These are phyloP conservation scores for Echites panduratus DNA, from an alignment of 257 asterid species.

Conservation along the genomic window DNA sequence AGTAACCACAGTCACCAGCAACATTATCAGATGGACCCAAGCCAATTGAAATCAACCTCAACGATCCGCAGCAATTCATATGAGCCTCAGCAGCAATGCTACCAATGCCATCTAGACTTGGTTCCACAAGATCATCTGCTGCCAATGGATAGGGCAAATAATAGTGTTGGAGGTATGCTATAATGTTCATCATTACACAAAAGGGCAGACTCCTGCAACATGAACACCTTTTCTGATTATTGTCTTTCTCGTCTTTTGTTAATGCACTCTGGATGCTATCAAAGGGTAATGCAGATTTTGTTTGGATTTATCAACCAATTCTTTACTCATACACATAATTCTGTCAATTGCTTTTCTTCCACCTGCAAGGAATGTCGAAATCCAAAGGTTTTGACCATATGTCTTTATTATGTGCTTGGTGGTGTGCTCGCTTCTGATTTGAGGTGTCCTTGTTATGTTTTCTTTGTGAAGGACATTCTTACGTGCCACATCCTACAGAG, in stretches of 20 bases:
- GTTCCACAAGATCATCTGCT: slow-evolving; percentile 1
- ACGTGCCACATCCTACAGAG: slow-evolving; percentile 4
- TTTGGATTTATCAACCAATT: neutral
- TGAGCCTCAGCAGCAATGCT: slow-evolving; percentile 9
- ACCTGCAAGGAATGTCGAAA: neutral
- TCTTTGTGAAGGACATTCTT: slow-evolving; percentile 5
- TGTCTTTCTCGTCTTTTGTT: neutral
- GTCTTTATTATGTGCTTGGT: neutral
- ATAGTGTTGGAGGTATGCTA: slow-evolving; percentile 8
- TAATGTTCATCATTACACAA: neutral
- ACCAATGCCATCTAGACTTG: slow-evolving; percentile 3
- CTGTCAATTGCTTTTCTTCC: neutral
- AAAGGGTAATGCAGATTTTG: neutral
- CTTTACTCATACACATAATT: neutral
- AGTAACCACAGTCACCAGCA: slow-evolving; percentile 11
- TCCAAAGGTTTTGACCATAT: too few relatives aligned
- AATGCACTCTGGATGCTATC: slow-evolving; percentile 4
- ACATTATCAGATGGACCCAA: slow-evolving; percentile 1
- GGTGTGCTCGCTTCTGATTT: neutral
- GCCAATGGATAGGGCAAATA: slow-evolving; percentile 4
- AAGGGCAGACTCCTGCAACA: neutral
- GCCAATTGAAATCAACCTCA: slow-evolving; percentile 7
- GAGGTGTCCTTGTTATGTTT: neutral
- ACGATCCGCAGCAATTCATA: slow-evolving; percentile 3
- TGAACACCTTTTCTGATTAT: neutral